Conservation (phyloP, 257 asterid genomes). For the Jasminum sambac region DNA sequence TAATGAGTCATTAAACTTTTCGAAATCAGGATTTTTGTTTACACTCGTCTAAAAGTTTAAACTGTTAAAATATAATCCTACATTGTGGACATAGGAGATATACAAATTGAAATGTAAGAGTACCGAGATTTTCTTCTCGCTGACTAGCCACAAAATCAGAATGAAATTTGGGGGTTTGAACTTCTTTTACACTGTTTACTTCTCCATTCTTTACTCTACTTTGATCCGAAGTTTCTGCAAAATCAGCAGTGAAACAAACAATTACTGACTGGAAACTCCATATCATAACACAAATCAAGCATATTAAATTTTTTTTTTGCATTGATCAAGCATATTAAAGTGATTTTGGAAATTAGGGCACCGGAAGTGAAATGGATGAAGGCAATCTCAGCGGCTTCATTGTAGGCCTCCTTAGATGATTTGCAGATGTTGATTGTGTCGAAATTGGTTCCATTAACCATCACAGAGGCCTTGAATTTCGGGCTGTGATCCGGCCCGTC, state of each 20-base stretch:
- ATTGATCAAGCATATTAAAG: no score
- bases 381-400: constrained; percentile 49
- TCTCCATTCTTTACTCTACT: constrained; percentile 10
- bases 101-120: background rate
- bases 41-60: background rate
- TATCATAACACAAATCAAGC: no score
- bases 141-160: constrained; percentile 17
- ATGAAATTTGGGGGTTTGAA: constrained; percentile 19
- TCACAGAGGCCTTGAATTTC: constrained; percentile 48
- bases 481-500: constrained; percentile 51
- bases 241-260: background rate
- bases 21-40: background rate
- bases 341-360: background rate
- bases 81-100: background rate
- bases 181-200: constrained; percentile 8
- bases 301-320: no score
- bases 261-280: no score
- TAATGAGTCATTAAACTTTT: no score
- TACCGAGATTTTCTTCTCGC: constrained; percentile 18
- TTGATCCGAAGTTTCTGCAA: constrained; percentile 17
- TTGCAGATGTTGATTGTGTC: constrained; percentile 29
- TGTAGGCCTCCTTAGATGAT: constrained; percentile 32
- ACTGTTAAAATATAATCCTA: background rate
- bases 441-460: constrained; percentile 39
- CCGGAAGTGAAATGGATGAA: constrained; percentile 49